Evolutionary conservation across 2,329 filamentous ascomycete genomes (phyloP).

Genomic region (Penicillium sp.): DNA sequence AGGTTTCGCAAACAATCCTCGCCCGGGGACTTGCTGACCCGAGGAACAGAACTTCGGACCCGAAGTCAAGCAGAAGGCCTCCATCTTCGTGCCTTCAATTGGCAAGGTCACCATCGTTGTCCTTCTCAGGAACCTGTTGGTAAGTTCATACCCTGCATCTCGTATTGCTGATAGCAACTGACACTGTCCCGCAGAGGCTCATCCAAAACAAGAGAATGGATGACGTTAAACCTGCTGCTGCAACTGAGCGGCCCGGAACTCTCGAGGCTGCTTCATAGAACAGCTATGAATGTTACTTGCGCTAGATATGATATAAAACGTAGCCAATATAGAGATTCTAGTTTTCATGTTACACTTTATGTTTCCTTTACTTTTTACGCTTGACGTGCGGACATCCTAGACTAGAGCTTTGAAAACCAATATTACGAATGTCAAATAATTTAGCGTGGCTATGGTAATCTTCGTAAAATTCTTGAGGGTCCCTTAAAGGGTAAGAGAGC

Average conservation of each 20-base stretch:
- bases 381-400: constrained; percentile 6
- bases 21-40: constrained; percentile 12
- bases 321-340: constrained; percentile 22
- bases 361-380: constrained; percentile 4
- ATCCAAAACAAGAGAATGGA: constrained; percentile 49
- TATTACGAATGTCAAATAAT: constrained; percentile 4
- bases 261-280: constrained; percentile 39
- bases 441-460: constrained; percentile 1
- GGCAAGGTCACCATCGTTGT: constrained; percentile 98
- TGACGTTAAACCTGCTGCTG: constrained; percentile 46
- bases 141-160: constrained; percentile 53
- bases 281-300: constrained; percentile 1
- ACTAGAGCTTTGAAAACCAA: constrained; percentile 2
- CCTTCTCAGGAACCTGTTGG: constrained; percentile 83
- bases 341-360: constrained; percentile 2
- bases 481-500: not conserved
- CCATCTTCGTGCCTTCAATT: constrained; percentile 95
- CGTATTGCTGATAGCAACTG: constrained; percentile 17
- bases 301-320: constrained; percentile 20
- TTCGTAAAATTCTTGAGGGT: not conserved
- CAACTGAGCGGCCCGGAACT: constrained; percentile 48
- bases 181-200: constrained; percentile 38
- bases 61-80: constrained; percentile 91
- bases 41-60: constrained; percentile 75
- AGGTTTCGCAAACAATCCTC: not conserved